Conservation (phyloP, 1,284 basidiomycete species). For the Phellinidium pouzarii region DNA sequence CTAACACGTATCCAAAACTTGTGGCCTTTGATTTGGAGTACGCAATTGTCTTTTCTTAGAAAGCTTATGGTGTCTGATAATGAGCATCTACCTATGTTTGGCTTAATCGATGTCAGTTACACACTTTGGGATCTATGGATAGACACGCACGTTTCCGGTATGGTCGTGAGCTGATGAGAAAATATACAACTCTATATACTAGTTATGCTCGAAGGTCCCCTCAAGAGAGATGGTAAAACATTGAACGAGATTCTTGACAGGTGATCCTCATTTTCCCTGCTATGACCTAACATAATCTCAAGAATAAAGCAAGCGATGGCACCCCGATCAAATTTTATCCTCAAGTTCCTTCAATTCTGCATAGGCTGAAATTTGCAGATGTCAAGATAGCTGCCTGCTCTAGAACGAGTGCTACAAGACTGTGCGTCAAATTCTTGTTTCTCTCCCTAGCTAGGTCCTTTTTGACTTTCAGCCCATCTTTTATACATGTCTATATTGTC, state of each 20-base stretch:
- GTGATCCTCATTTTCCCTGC: constrained; percentile 28
- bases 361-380: constrained; percentile 46
- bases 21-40: constrained; percentile 84
- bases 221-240: constrained; percentile 49
- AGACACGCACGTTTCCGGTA: constrained; percentile 59
- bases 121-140: constrained; percentile 85
- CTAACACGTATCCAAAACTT: constrained; percentile 44
- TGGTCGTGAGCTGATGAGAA: constrained; percentile 8
- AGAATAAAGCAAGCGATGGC: constrained; percentile 38
- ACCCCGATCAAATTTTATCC: constrained; percentile 60
- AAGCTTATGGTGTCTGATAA: too few relatives aligned
- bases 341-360: constrained; percentile 73
- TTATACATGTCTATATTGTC: too few relatives aligned
- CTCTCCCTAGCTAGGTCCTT: background rate
- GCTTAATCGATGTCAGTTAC: constrained; percentile 49
- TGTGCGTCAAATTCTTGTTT: constrained; percentile 44
- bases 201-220: constrained; percentile 45
- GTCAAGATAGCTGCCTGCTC: constrained; percentile 72
- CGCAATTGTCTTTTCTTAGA: too few relatives aligned
- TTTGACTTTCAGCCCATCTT: too few relatives aligned
- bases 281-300: constrained; percentile 7
- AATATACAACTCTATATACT: too few relatives aligned
- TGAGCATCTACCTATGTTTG: too few relatives aligned
- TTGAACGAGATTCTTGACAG: constrained; percentile 59
- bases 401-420: constrained; percentile 58